Conservation (phyloP, 768 basidiomycete genomes). For the Mycena polygramma region DNA sequence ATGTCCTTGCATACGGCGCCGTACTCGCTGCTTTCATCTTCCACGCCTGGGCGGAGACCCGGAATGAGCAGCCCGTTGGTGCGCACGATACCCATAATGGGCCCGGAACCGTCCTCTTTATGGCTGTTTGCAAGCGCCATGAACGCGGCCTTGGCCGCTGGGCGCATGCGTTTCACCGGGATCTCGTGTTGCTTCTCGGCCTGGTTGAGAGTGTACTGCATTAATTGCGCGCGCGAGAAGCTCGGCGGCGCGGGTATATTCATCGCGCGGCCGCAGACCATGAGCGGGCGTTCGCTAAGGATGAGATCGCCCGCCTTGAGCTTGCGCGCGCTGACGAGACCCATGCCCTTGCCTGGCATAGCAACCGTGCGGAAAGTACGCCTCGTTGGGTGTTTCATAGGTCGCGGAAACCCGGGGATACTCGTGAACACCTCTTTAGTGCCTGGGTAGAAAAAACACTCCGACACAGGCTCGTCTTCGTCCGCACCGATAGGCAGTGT, state of each 20-base stretch:
- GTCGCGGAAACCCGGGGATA: slow-evolving; percentile 34
- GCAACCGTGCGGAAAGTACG: slow-evolving; percentile 32
- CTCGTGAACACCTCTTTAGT: slow-evolving; percentile 30
- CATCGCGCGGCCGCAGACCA: slow-evolving; percentile 42
- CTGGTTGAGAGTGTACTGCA: slow-evolving; percentile 27
- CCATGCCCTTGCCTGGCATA: slow-evolving; percentile 42
- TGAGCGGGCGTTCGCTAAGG: slow-evolving; percentile 52
- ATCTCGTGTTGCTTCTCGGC: slow-evolving; percentile 36
- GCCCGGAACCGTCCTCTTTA: slow-evolving; percentile 48
- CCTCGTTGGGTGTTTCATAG: slow-evolving; percentile 25
- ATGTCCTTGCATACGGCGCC: slow-evolving; percentile 45
- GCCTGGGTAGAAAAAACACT: slow-evolving; percentile 31
- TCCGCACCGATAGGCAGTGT: neutral
- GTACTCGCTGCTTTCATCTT: slow-evolving; percentile 38
- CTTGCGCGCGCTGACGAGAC: slow-evolving; percentile 48
- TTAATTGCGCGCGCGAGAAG: neutral
- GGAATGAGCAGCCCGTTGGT: slow-evolving; percentile 47
- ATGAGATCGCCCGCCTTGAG: slow-evolving; percentile 51
- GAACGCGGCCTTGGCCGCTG: slow-evolving; percentile 39
- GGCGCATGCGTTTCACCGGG: slow-evolving; percentile 40
- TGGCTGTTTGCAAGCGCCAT: slow-evolving; percentile 45
- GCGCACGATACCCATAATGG: slow-evolving; percentile 47
- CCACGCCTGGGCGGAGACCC: slow-evolving; percentile 33
- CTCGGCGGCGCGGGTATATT: neutral
- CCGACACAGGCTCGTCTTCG: slow-evolving; percentile 7